phyloP scores from a whole-genome alignment of 2,329 filamentous ascomycete genomes.

The Talaromyces pinophilus region DNA sequence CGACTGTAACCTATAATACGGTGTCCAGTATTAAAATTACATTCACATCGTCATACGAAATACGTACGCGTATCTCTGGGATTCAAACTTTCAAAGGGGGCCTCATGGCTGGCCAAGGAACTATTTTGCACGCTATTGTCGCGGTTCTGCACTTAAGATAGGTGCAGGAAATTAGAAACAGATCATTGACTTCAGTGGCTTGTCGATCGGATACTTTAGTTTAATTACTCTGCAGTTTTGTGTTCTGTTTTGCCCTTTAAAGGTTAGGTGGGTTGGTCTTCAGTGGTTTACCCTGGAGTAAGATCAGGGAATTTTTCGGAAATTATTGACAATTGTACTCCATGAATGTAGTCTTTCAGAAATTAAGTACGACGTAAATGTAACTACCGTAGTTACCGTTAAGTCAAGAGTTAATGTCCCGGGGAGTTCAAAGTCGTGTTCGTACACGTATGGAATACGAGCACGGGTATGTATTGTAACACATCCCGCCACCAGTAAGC shows the following conservation, averaged over 20 bases:
- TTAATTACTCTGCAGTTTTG: neutral
- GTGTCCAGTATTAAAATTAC: neutral
- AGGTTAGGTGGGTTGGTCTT: neutral
- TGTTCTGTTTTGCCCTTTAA: neutral
- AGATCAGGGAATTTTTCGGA: neutral
- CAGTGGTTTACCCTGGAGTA: neutral
- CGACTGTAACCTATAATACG: neutral
- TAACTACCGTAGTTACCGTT: neutral
- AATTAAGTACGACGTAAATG: neutral
- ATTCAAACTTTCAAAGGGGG: neutral
- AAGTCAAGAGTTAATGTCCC: neutral
- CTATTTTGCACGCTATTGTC: neutral
- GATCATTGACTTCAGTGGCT: neutral
- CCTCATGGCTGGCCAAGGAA: neutral
- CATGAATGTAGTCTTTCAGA: neutral
- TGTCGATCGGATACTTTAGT: neutral
- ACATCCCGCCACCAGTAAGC: neutral
- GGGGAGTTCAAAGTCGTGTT: neutral
- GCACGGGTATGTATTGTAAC: neutral
- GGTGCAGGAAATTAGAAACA: neutral
- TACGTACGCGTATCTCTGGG: neutral
- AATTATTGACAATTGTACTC: neutral
- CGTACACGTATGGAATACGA: neutral
- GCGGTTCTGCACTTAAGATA: neutral
- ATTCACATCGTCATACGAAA: neutral